Conservation (phyloP, 176 grass and related monocot species). For the Hsuehochloa calcarea region DNA sequence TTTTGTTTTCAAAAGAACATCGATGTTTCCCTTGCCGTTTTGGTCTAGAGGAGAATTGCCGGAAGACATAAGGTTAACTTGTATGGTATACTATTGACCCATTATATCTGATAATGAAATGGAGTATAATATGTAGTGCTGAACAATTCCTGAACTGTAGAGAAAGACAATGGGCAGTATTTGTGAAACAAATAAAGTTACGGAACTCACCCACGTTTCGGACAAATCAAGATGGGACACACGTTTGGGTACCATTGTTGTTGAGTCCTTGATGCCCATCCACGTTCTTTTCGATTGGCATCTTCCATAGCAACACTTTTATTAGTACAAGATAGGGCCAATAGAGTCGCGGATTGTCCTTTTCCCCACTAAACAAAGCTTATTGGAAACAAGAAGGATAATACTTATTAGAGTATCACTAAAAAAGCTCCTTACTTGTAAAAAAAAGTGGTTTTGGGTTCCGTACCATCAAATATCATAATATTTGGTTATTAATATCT, state of each 20-base stretch:
- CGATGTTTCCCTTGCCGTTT: too few relatives aligned
- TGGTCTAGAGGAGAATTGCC: too few relatives aligned
- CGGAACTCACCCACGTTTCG: neutral
- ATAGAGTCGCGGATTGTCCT: neutral
- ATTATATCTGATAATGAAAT: neutral
- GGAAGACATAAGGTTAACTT: too few relatives aligned
- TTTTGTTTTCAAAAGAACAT: too few relatives aligned
- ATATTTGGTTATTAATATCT: too few relatives aligned
- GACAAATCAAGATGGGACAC: too few relatives aligned
- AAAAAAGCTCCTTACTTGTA: neutral
- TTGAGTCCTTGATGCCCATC: neutral
- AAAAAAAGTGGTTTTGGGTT: too few relatives aligned
- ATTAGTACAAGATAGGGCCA: neutral
- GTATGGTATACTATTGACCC: too few relatives aligned
- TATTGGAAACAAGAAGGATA: neutral
- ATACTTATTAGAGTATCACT: too few relatives aligned
- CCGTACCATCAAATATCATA: too few relatives aligned
- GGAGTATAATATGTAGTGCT: neutral
- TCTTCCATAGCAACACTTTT: neutral
- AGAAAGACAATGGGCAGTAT: neutral
- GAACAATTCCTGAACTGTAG: neutral
- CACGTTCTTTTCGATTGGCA: neutral
- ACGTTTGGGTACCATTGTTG: too few relatives aligned
- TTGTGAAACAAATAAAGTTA: neutral
- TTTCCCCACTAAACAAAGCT: neutral